Evolutionary conservation across 1,284 basidiomycete genomes (phyloP).

Genomic region (Pascua guehoae): DNA sequence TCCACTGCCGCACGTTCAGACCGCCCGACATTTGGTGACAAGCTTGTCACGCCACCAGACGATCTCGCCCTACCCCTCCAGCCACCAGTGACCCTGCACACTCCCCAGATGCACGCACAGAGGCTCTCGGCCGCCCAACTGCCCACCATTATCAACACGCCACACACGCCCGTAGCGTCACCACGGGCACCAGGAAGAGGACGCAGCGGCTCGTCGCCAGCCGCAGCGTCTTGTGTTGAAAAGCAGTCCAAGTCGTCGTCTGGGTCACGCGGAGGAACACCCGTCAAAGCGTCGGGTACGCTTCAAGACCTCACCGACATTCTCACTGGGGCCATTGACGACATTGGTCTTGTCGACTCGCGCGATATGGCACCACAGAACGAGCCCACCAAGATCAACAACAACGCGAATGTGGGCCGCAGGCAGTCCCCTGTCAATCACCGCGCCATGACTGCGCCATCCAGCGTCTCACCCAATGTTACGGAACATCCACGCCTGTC

Average conservation of each 20-base stretch:
- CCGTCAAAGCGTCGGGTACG: slow-evolving; percentile 11
- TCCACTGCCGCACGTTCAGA: too few species aligned
- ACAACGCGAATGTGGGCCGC: too few species aligned
- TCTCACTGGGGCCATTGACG: slow-evolving; percentile 47
- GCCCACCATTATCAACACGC: slow-evolving; percentile 35
- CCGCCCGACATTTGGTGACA: not conserved
- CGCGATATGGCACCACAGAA: slow-evolving; percentile 35
- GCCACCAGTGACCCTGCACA: not conserved
- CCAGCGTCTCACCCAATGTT: too few species aligned
- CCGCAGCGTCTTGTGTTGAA: too few species aligned
- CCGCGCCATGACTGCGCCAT: too few species aligned
- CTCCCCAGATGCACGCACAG: not conserved
- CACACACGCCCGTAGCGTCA: slow-evolving; percentile 13
- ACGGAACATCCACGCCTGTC: too few species aligned
- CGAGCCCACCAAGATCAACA: slow-evolving; percentile 19
- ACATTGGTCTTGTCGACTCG: slow-evolving; percentile 41
- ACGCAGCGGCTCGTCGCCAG: slow-evolving; percentile 1
- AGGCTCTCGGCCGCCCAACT: slow-evolving; percentile 6
- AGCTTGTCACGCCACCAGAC: not conserved
- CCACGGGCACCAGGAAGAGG: slow-evolving; percentile 1
- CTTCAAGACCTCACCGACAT: slow-evolving; percentile 46
- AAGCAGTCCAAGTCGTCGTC: too few species aligned
- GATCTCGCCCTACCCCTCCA: not conserved
- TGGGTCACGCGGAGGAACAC: not conserved
- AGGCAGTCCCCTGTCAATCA: too few species aligned